These are phyloP conservation scores for Capronia americana DNA, from an alignment of 2,329 filamentous ascomycete species.

Conservation along the genomic window DNA sequence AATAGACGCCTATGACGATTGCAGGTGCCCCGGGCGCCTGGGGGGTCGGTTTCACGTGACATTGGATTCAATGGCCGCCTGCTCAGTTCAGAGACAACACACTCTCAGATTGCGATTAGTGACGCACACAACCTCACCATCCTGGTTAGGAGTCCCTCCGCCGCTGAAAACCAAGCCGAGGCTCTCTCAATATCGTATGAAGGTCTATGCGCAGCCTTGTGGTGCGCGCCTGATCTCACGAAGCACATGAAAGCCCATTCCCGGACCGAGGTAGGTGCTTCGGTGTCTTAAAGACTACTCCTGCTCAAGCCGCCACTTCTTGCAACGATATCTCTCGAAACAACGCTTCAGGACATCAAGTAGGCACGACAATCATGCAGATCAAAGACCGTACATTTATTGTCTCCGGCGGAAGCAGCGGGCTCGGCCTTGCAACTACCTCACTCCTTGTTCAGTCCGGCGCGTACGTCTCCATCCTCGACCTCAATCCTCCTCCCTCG, in stretches of 20 bases:
- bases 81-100: background rate
- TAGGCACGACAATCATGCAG: conserved; percentile 29
- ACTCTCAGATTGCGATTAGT: background rate
- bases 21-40: background rate
- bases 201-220: background rate
- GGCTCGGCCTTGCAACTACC: conserved; percentile 40
- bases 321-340: background rate
- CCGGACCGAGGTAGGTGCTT: conserved; percentile 18
- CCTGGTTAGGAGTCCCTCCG: background rate
- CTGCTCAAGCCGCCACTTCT: background rate
- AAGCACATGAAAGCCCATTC: conserved; percentile 8
- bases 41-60: background rate
- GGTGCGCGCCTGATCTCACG: background rate
- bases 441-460: conserved; percentile 35
- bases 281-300: background rate
- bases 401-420: conserved; percentile 35
- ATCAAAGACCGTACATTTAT: conserved; percentile 39
- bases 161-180: background rate
- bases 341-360: background rate
- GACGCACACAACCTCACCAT: background rate
- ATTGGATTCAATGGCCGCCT: background rate
- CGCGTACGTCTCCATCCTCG: conserved; percentile 40
- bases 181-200: background rate
- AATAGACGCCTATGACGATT: conserved; percentile 3
- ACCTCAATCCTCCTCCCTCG: conserved; percentile 39